These are phyloP conservation scores for Botryobasidium botryosum DNA, from an alignment of 768 basidiomycete species.

Conservation along the genomic window DNA sequence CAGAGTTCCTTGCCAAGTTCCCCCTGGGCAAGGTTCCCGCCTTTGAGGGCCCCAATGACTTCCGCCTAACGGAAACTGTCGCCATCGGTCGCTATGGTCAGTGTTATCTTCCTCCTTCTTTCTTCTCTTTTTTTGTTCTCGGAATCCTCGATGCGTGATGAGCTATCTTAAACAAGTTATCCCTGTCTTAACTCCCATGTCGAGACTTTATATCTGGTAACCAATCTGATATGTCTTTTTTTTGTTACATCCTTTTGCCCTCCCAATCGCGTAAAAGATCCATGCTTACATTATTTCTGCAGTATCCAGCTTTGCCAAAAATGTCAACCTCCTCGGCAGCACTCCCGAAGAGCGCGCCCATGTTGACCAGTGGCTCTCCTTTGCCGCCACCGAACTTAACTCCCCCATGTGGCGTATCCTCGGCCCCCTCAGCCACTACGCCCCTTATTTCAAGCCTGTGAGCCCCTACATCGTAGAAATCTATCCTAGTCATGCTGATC, in stretches of 20 bases:
- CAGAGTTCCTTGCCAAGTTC: constrained; percentile 11
- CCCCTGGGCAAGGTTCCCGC: constrained; percentile 67
- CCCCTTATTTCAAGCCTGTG: constrained; percentile 72
- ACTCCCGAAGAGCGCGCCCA: constrained; percentile 49
- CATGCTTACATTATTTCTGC: constrained; percentile 10
- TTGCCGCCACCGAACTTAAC: constrained; percentile 50
- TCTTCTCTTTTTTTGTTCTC: constrained; percentile 1
- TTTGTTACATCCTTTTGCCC: constrained; percentile 7
- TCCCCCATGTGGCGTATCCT: constrained; percentile 23
- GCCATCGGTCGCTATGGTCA: constrained; percentile 82
- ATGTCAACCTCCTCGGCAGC: constrained; percentile 59
- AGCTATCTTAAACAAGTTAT: constrained; percentile 37
- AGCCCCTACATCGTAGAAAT: constrained; percentile 16
- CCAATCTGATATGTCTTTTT: constrained; percentile 7
- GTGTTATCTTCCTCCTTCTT: constrained; percentile 21
- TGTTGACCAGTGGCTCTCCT: constrained; percentile 73
- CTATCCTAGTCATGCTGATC: not conserved
- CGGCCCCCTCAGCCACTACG: constrained; percentile 27
- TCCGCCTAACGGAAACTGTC: constrained; percentile 57
- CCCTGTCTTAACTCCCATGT: constrained; percentile 46
- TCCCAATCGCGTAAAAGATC: too few relatives aligned
- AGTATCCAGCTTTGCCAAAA: constrained; percentile 68
- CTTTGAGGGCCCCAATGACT: constrained; percentile 57
- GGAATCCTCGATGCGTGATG: not conserved
- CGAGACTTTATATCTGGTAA: constrained; percentile 32